Conservation (phyloP, 208 protist genomes). For the Trypanosoma conorhini region DNA sequence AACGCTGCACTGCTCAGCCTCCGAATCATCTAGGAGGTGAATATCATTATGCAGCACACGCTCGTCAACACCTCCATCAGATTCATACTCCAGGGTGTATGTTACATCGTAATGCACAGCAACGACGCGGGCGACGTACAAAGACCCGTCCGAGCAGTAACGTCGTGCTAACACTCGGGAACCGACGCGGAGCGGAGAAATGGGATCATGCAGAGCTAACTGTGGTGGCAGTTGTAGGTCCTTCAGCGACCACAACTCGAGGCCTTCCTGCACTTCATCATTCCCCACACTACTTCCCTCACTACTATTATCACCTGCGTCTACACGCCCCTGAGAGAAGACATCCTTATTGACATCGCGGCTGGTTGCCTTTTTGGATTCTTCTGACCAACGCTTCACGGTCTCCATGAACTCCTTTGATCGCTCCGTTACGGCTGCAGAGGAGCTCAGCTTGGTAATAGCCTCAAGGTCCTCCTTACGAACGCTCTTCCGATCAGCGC, state of each 20-base stretch:
- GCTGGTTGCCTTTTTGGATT: not conserved
- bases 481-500: conserved; percentile 5
- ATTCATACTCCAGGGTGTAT: conserved; percentile 60
- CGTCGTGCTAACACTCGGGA: conserved; percentile 52
- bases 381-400: not conserved
- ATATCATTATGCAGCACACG: conserved; percentile 75
- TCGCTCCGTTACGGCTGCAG: not conserved
- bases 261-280: conserved; percentile 7
- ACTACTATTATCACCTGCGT: not conserved
- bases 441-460: conserved; percentile 4
- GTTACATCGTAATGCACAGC: conserved; percentile 53
- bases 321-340: conserved; percentile 6
- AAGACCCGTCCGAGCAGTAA: conserved; percentile 39
- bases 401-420: conserved; percentile 6
- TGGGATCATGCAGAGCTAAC: conserved; percentile 43
- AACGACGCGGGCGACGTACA: conserved; percentile 52
- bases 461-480: not conserved
- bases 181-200: conserved; percentile 54
- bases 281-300: not conserved
- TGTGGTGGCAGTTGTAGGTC: conserved; percentile 53
- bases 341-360: not conserved
- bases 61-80: conserved; percentile 48
- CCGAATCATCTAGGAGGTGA: conserved; percentile 42
- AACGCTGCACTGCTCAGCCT: conserved; percentile 54
- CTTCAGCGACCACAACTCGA: conserved; percentile 35